Percentiles rank a stretch among this genome's conserved stretches.
Evolutionary conservation across 352 stramenopile genomes (phyloP).

Genomic region (Thraustochytrium sp.): DNA sequence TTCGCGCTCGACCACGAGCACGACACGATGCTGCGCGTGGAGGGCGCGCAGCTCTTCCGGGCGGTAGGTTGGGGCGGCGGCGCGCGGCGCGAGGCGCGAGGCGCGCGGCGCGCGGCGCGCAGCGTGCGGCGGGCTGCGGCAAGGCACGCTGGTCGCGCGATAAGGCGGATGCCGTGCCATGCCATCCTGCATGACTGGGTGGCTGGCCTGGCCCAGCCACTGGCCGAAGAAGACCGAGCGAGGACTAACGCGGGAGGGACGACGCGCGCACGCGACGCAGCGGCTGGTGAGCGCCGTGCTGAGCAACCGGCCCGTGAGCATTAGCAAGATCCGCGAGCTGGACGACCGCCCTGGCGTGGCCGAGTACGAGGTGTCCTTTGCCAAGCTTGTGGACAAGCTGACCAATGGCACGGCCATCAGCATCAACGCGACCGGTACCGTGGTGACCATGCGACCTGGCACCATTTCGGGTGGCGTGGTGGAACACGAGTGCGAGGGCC

Average conservation of each 20-base stretch:
- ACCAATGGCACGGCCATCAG: constrained; percentile 81
- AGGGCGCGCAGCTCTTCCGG: constrained; percentile 27
- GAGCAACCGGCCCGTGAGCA: constrained; percentile 30
- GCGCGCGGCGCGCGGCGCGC: no score
- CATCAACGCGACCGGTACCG: constrained; percentile 83
- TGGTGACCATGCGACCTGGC: constrained; percentile 74
- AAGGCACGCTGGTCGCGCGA: no score
- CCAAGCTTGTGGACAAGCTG: constrained; percentile 73
- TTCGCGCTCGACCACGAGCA: not conserved
- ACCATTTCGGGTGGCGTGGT: constrained; percentile 68
- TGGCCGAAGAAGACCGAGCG: no score
- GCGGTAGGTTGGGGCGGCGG: constrained; percentile 5
- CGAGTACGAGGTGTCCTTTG: constrained; percentile 74
- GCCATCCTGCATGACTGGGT: no score
- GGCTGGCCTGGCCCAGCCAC: no score
- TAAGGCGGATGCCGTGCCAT: no score
- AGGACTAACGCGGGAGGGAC: not conserved
- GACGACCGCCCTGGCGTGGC: constrained; percentile 1
- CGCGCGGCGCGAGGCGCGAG: no score
- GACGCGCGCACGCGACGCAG: not conserved
- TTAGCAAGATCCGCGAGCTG: constrained; percentile 28
- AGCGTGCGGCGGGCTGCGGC: no score
- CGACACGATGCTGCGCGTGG: not conserved
- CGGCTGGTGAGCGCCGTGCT: constrained; percentile 25
- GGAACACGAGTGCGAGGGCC: constrained; percentile 88